phyloP scores from a whole-genome alignment of 257 asterid genomes.

The Eustoma russellianum region DNA sequence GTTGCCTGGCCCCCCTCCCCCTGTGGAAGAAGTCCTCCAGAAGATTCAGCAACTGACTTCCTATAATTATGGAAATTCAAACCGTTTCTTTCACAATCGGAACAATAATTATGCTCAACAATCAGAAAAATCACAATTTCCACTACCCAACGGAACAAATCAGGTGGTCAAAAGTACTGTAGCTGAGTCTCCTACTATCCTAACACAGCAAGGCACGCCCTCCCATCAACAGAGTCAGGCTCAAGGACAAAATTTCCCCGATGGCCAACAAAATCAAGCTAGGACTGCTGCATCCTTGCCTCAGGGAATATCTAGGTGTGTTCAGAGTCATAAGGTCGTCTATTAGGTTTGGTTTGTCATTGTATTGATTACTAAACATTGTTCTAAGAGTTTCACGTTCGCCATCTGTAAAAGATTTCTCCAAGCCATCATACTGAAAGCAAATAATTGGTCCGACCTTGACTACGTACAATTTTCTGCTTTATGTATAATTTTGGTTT shows the following conservation, averaged over 20 bases:
- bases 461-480: constrained; percentile 16
- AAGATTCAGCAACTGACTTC: constrained; percentile 78
- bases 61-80: constrained; percentile 48
- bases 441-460: constrained; percentile 31
- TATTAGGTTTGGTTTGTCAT: constrained; percentile 47
- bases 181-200: constrained; percentile 38
- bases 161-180: constrained; percentile 33
- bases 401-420: constrained; percentile 46
- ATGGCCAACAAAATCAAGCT: constrained; percentile 62
- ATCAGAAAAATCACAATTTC: constrained; percentile 51
- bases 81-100: constrained; percentile 64
- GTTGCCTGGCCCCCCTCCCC: constrained; percentile 96
- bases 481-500: constrained; percentile 28
- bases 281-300: constrained; percentile 70
- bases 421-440: constrained; percentile 8
- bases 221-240: constrained; percentile 58
- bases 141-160: constrained; percentile 36
- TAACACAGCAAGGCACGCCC: constrained; percentile 32
- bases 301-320: constrained; percentile 99
- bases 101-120: constrained; percentile 46
- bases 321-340: constrained; percentile 76
- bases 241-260: constrained; percentile 47
- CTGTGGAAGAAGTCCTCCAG: constrained; percentile 87
- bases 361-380: constrained; percentile 49
- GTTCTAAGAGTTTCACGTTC: constrained; percentile 23